These are phyloP conservation scores for Perkinsus marinus DNA, from an alignment of 169 alveolate genomes.

Conservation along the genomic window DNA sequence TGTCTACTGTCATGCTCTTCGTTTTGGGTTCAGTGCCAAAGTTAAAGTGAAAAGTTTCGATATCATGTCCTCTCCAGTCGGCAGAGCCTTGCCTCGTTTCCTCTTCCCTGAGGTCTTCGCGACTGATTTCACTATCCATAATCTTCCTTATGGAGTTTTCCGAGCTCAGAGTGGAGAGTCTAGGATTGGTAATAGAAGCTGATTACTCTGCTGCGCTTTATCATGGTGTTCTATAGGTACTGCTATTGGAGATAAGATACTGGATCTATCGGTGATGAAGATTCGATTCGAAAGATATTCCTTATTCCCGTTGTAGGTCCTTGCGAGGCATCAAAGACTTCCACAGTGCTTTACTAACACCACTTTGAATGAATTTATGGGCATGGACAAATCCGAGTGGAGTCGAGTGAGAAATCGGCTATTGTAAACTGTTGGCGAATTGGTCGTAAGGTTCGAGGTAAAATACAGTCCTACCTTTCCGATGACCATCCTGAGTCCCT, in stretches of 20 bases:
- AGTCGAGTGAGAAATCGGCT: background rate
- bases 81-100: background rate
- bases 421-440: background rate
- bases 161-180: background rate
- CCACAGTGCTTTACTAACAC: slow-evolving; percentile 3
- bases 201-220: background rate
- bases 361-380: background rate
- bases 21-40: background rate
- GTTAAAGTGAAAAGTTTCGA: background rate
- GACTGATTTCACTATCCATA: background rate
- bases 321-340: background rate
- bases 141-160: background rate
- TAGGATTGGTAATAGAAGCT: background rate
- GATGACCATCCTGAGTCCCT: background rate
- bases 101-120: background rate
- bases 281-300: too few species aligned
- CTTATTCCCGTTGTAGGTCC: background rate
- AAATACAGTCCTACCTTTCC: background rate
- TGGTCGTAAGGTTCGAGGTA: background rate
- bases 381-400: background rate
- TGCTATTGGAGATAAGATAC: slow-evolving; percentile 1
- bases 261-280: background rate
- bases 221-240: background rate
- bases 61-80: background rate
- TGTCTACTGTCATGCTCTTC: background rate